Base-by-base conservation (phyloP, 2,329 filamentous ascomycete genomes). In the Aspergillus arachidicola region DNA sequence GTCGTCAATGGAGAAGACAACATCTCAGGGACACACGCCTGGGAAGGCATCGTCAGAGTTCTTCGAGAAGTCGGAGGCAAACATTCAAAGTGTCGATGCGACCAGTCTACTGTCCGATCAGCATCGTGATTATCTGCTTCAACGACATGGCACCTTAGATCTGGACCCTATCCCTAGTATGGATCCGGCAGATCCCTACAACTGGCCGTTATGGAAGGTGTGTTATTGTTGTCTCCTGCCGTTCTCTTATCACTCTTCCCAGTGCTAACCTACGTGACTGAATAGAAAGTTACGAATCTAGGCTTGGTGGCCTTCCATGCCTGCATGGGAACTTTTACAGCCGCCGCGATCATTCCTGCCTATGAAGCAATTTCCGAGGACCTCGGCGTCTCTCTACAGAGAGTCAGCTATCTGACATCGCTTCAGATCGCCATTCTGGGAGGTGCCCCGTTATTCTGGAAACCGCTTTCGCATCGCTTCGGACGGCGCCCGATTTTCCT, bases 401-500 rank as follows among this genome's bases (percentile, higher is more conserved):
- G 74, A 1, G 78, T 83, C 0, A 82, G 80, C 4, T 87, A 87
- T 68, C 76, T 87, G 26, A 85, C 83, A 0, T 84, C 83, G 1
- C 72, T 86, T 11, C 80, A 83, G 59, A 87, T 86, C 48, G 80
- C 80, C 6, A 78, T 86, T 3, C 75, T 86, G 0, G 84, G 85
- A 6, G 81, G 75, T 9, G 81, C 80, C 0, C 85, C 85, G 0
- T 74, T 87, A 0, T 80, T 87, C 67, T 86, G 84, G 84, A 79
- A 80, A 12, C 85, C 85, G 0, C 72, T 87, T 0, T 81, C 83
- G 2, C 81, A 84, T 34, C 77, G 79, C 7, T 86, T 79, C 45
- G 85, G 85, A 6, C 81, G 86, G 0, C 78, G 84, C 3, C 84
- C 84, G 1, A 79, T 86, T 32, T 86, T 84, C 71, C 74, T 86